Base-by-base conservation (phyloP, 2,329 filamentous ascomycete species). In the Aschersonia sp. region DNA sequence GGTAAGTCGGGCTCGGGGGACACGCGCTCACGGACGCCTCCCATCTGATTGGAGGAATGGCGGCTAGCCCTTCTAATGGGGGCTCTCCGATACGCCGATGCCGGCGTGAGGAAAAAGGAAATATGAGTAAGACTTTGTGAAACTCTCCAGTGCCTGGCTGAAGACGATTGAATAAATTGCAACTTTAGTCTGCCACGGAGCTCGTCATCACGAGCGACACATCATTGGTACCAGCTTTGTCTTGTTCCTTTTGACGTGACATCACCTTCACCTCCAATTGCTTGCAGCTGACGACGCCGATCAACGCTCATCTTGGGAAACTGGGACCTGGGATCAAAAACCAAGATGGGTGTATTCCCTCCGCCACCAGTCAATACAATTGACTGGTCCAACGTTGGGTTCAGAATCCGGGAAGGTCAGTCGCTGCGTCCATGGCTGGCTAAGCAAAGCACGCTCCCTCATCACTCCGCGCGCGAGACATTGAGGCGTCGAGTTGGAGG, bases 351-450 rank as follows among this genome's bases (percentile, higher is more conserved):
- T 47, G 52, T 69, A 40, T 91, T 89, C 61, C 88, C 88, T 54
- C 87, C 88, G 31, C 78, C 84, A 9, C 83, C 86, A 3, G 80
- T 85, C 56, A 80, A 79, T 60, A 84, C 84, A 54, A 91, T 94
- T 70, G 89, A 97, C 74, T 97, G 91, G 91, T 79, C 77, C 64
- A 84, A 95, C 59, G 80, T 97, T 54, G 91, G 91, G 61, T 97
- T 97, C 76, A 82, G 82, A 61, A 83, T 96, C 56, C 85, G 88
- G 55, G 89, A 96, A 75, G 86, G 87, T 87, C 66, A 58, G 70
- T 43, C 20, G 20, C 20, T 20, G n/a, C 28, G 30, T 35, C 31
- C 43, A 40, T 30, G 12, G 28, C 5, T 29, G 9, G 7, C 28
- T 31, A 7, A 44, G 28, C 7, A 44, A 30, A 31, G 9, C 7